These are phyloP conservation scores for Blastobotrys raffinosifermentans DNA, from an alignment of 1,139 yeast genomes.

Conservation along the genomic window DNA sequence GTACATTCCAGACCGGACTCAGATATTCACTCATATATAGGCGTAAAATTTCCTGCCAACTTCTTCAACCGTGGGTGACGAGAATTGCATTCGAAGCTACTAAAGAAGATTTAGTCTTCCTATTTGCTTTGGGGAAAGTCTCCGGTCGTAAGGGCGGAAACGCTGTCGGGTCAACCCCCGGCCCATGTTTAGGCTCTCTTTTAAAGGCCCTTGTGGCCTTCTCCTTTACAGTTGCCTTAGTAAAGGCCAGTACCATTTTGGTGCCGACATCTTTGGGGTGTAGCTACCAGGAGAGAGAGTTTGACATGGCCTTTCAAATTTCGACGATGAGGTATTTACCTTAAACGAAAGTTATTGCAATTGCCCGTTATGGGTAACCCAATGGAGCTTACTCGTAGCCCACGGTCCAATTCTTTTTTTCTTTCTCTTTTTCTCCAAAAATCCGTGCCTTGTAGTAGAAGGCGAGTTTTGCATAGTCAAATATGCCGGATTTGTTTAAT, in stretches of 20 bases:
- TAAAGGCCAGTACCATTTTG: conserved; percentile 5
- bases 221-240: conserved; percentile 2
- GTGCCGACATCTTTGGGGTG: background rate
- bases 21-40: too few relatives aligned
- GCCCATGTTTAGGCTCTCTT: background rate
- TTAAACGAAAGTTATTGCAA: conserved; percentile 28
- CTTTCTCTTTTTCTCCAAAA: conserved; percentile 3
- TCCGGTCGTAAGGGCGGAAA: conserved; percentile 29
- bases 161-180: conserved; percentile 11
- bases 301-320: conserved; percentile 1
- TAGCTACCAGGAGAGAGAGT: conserved; percentile 1
- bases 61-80: conserved; percentile 6
- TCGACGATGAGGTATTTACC: conserved; percentile 12
- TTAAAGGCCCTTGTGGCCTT: conserved; percentile 2
- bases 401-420: conserved; percentile 15
- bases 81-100: conserved; percentile 29
- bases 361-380: conserved; percentile 21
- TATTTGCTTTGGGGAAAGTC: conserved; percentile 31
- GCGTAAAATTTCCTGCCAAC: too few relatives aligned
- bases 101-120: conserved; percentile 11
- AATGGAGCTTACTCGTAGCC: conserved; percentile 28
- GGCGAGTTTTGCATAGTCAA: conserved; percentile 22
- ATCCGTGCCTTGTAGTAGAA: conserved; percentile 7
- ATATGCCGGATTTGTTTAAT: conserved; percentile 20
- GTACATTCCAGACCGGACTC: too few relatives aligned